These are phyloP conservation scores for Quercus lobata DNA, from an alignment of 331 rosid species.

Conservation along the genomic window DNA sequence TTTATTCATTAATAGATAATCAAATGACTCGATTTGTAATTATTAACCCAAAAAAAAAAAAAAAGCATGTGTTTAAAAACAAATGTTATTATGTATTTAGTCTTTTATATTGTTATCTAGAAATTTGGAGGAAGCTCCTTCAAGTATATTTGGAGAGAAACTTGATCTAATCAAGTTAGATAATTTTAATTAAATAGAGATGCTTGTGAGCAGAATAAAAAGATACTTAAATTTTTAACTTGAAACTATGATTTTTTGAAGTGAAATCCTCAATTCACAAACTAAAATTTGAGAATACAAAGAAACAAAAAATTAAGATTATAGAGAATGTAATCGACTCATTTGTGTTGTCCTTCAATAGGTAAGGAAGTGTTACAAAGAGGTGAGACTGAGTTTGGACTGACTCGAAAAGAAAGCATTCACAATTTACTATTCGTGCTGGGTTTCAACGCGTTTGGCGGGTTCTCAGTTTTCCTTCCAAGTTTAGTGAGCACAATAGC, in stretches of 20 bases:
- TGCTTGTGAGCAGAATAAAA: too few species aligned
- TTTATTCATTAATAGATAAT: too few species aligned
- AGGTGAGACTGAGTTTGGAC: slow-evolving; percentile 58
- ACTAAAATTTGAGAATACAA: background rate
- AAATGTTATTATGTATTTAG: too few species aligned
- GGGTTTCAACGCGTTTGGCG: slow-evolving; percentile 89
- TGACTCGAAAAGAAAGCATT: slow-evolving; percentile 53
- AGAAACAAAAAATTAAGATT: background rate
- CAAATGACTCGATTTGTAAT: too few species aligned
- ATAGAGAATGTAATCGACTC: background rate
- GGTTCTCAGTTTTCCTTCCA: slow-evolving; percentile 73
- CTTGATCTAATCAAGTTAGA: too few species aligned
- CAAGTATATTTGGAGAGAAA: too few species aligned
- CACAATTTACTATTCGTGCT: slow-evolving; percentile 74
- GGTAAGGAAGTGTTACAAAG: slow-evolving; percentile 58
- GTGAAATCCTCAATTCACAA: background rate
- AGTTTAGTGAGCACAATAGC: slow-evolving; percentile 35
- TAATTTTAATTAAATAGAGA: too few species aligned
- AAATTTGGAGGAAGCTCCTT: too few species aligned
- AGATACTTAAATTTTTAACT: background rate
- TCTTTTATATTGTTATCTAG: too few species aligned
- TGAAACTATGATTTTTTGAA: background rate
- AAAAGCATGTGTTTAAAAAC: too few species aligned
- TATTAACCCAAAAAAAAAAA: too few species aligned
- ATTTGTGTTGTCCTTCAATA: background rate